These are phyloP conservation scores for Veloboletus limbatus DNA, from an alignment of 1,284 basidiomycete genomes.

Conservation along the genomic window DNA sequence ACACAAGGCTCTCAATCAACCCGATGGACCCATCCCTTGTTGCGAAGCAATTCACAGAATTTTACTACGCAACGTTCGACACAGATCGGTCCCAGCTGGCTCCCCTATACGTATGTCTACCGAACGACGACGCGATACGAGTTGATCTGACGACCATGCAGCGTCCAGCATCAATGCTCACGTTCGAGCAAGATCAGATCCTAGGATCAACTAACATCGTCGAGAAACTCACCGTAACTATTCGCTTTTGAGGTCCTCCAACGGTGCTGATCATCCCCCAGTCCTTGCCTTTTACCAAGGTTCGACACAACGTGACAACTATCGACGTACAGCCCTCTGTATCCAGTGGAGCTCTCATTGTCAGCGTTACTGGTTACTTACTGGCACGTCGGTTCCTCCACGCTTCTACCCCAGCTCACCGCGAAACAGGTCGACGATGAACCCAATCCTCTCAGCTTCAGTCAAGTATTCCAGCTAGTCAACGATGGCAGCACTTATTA, in stretches of 20 bases:
- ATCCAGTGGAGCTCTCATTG: constrained; percentile 61
- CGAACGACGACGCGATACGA: constrained; percentile 22
- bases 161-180: constrained; percentile 86
- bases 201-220: constrained; percentile 62
- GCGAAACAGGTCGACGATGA: constrained; percentile 75
- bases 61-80: constrained; percentile 77
- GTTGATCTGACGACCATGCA: constrained; percentile 37
- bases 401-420: constrained; percentile 9
- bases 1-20: constrained; percentile 11
- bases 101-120: constrained; percentile 69
- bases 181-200: constrained; percentile 74
- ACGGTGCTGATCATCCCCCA: constrained; percentile 35
- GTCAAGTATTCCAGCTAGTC: constrained; percentile 89
- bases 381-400: constrained; percentile 46
- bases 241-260: not conserved
- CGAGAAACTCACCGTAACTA: constrained; percentile 77
- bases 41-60: constrained; percentile 68
- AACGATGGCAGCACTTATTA: constrained; percentile 80
- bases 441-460: constrained; percentile 80
- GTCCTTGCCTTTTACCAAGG: constrained; percentile 79
- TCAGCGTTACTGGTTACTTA: constrained; percentile 87
- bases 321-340: constrained; percentile 89
- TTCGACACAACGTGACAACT: constrained; percentile 82
- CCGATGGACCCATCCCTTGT: constrained; percentile 74
- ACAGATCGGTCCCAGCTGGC: constrained; percentile 50